A percentile compares a stretch with the other conserved stretches of the same genome.
phyloP scores from a whole-genome alignment of 345 rosid genomes.

The Melaleuca alternifolia region DNA sequence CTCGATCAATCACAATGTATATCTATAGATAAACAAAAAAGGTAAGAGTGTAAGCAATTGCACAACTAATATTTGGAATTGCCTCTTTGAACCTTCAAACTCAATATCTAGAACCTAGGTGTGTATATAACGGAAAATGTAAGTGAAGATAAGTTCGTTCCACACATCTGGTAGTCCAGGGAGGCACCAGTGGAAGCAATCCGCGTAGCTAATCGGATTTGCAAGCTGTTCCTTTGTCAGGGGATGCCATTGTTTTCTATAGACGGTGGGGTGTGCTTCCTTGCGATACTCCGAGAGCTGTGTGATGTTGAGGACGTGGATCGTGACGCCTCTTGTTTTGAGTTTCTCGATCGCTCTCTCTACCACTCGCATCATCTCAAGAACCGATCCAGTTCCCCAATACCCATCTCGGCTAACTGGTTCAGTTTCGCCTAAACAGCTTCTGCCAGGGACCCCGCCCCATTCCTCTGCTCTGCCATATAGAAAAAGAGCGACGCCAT shows the following conservation, averaged over 20 bases:
- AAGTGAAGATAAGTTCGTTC: constrained; percentile 74
- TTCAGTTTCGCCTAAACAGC: constrained; percentile 52
- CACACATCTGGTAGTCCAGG: constrained; percentile 94
- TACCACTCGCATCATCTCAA: constrained; percentile 39
- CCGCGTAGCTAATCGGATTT: constrained; percentile 56
- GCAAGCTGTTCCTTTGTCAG: constrained; percentile 29
- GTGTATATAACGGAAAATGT: constrained; percentile 11
- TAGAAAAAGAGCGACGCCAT: background rate
- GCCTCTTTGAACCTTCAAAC: background rate
- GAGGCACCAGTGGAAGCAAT: constrained; percentile 91
- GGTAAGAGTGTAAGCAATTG: no score
- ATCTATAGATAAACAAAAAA: background rate
- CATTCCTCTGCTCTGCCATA: constrained; percentile 56
- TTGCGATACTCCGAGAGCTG: constrained; percentile 70
- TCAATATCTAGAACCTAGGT: background rate
- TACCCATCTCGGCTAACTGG: constrained; percentile 37
- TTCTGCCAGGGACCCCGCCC: constrained; percentile 47
- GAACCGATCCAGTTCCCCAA: constrained; percentile 33
- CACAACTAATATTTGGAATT: background rate
- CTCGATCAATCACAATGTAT: background rate
- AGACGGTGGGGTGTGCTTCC: constrained; percentile 68
- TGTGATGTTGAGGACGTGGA: constrained; percentile 64
- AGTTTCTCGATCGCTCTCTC: constrained; percentile 28
- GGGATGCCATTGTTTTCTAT: constrained; percentile 63
- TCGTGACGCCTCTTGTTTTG: constrained; percentile 34